Evolutionary conservation across 169 alveolate species (phyloP).

Genomic region (Neospora caninum): DNA sequence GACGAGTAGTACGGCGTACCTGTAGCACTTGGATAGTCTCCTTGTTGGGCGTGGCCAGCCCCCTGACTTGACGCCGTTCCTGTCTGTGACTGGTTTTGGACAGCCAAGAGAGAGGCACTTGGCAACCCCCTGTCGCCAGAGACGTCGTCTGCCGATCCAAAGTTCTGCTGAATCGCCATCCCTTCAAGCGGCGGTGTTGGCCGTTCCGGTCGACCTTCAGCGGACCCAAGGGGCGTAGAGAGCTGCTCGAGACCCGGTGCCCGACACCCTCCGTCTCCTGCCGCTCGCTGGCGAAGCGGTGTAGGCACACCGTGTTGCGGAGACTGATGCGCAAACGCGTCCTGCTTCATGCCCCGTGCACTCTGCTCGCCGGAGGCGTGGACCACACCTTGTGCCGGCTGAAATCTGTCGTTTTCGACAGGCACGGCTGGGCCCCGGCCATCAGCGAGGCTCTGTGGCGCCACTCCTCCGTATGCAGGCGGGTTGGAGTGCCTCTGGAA

Average conservation of each 20-base stretch:
- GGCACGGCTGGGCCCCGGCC: neutral
- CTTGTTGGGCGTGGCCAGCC: too few species aligned
- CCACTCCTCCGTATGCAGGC: neutral
- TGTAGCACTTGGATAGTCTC: too few species aligned
- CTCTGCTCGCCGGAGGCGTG: neutral
- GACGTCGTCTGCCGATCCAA: neutral
- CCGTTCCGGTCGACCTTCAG: neutral
- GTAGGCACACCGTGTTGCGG: neutral
- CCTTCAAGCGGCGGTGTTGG: neutral
- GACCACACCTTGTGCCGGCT: neutral
- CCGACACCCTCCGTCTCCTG: neutral
- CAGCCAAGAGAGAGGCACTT: neutral
- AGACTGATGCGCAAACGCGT: neutral
- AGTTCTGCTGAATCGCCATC: neutral
- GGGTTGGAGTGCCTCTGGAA: neutral
- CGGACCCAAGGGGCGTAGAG: neutral
- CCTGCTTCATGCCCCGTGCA: neutral
- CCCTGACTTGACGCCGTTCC: neutral
- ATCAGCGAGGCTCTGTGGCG: neutral
- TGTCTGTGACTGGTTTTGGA: neutral
- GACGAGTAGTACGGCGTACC: too few species aligned
- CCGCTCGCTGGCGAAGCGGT: neutral
- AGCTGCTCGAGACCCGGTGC: neutral
- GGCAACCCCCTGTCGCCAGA: neutral
- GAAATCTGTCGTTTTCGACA: neutral